Base-by-base conservation (phyloP, 176 grass and related monocot genomes). In the Phoenix dactylifera region DNA sequence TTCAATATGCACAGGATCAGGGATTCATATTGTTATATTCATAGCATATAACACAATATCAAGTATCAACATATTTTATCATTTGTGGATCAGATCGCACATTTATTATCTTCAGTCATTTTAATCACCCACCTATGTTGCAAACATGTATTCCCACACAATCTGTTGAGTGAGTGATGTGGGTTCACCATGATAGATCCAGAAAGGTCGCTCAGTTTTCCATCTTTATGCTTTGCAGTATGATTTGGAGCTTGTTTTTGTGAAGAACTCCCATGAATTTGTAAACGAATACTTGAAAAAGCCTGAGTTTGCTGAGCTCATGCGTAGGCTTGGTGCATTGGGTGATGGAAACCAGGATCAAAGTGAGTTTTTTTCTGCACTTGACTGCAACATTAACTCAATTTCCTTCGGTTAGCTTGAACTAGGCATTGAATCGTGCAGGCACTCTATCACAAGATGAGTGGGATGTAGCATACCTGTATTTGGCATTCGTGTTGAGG, bases 381-480 rank as follows among this genome's bases (percentile, higher is more conserved):
- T 22, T 28, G 54, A 64, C 15, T 3, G 19, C 1, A 72, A 51
- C 24, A 23, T 72, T 16, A 16, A 5, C 24, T 6, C 35, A 6
- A 60, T 20, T n/a, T n/a, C 4, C 26, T 52, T 20, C 19, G 60
- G 26, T 49, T 55, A 20, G 15, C 26, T 56, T 55, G 7, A 17
- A 51, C 12, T 62, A 65, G 63, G 24, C 35, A 67, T 75, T 58
- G 54, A 20, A 4, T 22, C 7, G 32, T 75, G 63, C 78, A 98
- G 87, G 84, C 48, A 83, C 87, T 54, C 64, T 98, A 35, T 80
- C 87, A 9, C 79, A 76, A 23, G 87, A 92, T 68, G 93, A 98
- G 76, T 98, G 87, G 87, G 93, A 92, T 26, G 87, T 89, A 49
- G 83, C 93, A 4, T 98, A 98, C 82, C 81, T 98, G 29, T 98